Evolutionary conservation across 768 basidiomycete genomes (phyloP).

Genomic region (Trametes gibbosa): DNA sequence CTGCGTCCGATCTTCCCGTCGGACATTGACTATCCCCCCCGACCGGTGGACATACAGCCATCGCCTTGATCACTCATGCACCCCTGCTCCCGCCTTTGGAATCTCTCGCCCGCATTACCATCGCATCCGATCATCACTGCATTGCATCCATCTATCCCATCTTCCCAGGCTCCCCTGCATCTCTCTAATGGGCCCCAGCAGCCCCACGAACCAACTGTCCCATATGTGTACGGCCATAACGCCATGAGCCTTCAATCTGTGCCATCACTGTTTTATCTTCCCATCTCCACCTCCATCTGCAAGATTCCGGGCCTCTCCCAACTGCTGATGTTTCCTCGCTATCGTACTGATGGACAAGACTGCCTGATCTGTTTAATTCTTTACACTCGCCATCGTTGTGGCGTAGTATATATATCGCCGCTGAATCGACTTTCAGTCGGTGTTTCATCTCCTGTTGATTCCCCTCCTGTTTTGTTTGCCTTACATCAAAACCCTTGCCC

Average conservation of each 20-base stretch:
- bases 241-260: conserved; percentile 8
- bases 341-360: conserved; percentile 15
- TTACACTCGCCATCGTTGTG: conserved; percentile 1
- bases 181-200: conserved; percentile 18
- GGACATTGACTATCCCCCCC: conserved; percentile 11
- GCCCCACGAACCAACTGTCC: conserved; percentile 2
- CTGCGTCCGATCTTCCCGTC: conserved; percentile 22
- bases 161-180: neutral
- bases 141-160: conserved; percentile 11
- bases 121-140: conserved; percentile 9
- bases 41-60: conserved; percentile 6
- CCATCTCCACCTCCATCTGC: conserved; percentile 14
- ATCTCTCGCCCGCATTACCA: conserved; percentile 7
- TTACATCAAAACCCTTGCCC: neutral
- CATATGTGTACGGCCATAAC: conserved; percentile 12
- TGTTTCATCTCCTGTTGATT: conserved; percentile 6
- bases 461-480: neutral
- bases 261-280: conserved; percentile 12
- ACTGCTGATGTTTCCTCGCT: conserved; percentile 10
- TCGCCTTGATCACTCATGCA: conserved; percentile 20
- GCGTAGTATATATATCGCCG: conserved; percentile 13
- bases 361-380: conserved; percentile 8
- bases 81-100: neutral
- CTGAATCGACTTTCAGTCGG: conserved; percentile 5
- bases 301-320: neutral